A percentile compares a stretch with the other conserved stretches of the same genome.
These are phyloP conservation scores for Botryotinia calthae DNA, from an alignment of 2,329 filamentous ascomycete genomes.

Conservation along the genomic window DNA sequence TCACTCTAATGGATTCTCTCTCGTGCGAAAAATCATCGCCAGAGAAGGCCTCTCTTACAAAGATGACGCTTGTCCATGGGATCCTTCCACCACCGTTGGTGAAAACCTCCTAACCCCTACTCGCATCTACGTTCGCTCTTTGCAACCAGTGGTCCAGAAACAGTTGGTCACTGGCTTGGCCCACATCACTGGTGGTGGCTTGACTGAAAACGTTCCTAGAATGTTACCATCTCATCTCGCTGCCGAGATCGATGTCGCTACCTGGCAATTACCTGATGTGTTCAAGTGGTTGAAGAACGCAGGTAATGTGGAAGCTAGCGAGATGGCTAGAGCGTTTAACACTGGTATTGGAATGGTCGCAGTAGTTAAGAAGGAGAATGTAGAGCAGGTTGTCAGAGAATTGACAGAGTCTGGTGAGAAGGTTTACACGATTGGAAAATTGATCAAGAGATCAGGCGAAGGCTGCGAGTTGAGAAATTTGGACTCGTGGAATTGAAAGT, in stretches of 20 bases:
- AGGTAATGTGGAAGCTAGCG: slow-evolving; percentile 67
- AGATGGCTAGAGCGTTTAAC: slow-evolving; percentile 95
- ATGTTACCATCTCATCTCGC: slow-evolving; percentile 80
- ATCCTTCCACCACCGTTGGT: slow-evolving; percentile 61
- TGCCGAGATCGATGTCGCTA: slow-evolving; percentile 73
- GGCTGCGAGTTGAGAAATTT: slow-evolving; percentile 64
- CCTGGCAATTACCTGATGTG: slow-evolving; percentile 74
- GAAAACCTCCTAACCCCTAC: slow-evolving; percentile 83
- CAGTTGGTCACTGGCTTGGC: slow-evolving; percentile 83
- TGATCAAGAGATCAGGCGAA: slow-evolving; percentile 57
- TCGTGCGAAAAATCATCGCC: slow-evolving; percentile 87
- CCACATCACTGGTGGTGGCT: slow-evolving; percentile 93
- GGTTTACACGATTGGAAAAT: slow-evolving; percentile 71
- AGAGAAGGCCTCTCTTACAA: slow-evolving; percentile 68
- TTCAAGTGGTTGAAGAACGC: slow-evolving; percentile 80
- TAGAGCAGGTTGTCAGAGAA: slow-evolving; percentile 55
- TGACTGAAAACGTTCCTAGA: slow-evolving; percentile 90
- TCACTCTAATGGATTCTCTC: slow-evolving; percentile 96
- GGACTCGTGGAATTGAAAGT: slow-evolving; percentile 33
- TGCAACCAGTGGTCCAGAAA: slow-evolving; percentile 64
- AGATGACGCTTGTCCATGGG: slow-evolving; percentile 76
- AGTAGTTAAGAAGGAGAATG: slow-evolving; percentile 67
- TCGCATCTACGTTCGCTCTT: slow-evolving; percentile 83
- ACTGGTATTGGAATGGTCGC: slow-evolving; percentile 92
- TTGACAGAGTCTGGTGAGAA: slow-evolving; percentile 70